A percentile compares a stretch with the other conserved stretches of the same genome.
Conservation (phyloP, 805 yeast species). For the Spathaspora gorwiae region DNA sequence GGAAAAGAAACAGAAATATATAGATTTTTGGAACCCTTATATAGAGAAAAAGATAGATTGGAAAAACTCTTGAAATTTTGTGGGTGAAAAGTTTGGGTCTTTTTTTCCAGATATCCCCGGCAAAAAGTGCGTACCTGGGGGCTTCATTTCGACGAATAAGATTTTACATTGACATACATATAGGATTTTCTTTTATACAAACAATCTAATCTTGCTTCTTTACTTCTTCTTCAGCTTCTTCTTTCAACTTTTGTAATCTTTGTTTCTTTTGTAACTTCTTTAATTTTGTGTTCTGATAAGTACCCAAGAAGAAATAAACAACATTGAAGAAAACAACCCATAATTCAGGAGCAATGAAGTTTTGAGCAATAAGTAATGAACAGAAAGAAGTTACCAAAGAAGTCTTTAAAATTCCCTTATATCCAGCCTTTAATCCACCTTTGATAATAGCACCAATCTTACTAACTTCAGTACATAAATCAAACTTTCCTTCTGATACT, state of each 20-base stretch:
- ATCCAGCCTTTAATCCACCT: constrained; percentile 38
- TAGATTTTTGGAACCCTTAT: too few species aligned
- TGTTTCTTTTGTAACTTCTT: constrained; percentile 28
- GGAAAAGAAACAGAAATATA: too few species aligned
- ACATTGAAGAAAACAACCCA: constrained; percentile 64
- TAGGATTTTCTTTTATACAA: too few species aligned
- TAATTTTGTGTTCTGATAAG: constrained; percentile 55
- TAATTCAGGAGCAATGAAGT: constrained; percentile 48
- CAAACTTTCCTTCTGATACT: constrained; percentile 4
- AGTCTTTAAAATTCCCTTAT: constrained; percentile 43
- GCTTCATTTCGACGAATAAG: too few species aligned
- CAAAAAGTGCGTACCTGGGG: too few species aligned
- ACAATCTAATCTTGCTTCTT: neutral
- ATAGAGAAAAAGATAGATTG: too few species aligned
- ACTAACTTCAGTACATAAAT: constrained; percentile 10
- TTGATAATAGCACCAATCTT: constrained; percentile 17
- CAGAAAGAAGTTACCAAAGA: constrained; percentile 53
- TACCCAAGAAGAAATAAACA: constrained; percentile 57
- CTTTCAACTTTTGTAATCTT: constrained; percentile 2
- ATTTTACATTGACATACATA: too few species aligned
- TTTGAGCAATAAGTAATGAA: constrained; percentile 53
- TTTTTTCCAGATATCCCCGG: too few species aligned
- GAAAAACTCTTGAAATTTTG: too few species aligned
- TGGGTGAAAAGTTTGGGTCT: too few species aligned
- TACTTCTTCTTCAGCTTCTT: neutral